A percentile compares a stretch with the other conserved stretches of the same genome.
phyloP scores from a whole-genome alignment of 164 flowering plant species.

The Tinospora cordifolia region DNA sequence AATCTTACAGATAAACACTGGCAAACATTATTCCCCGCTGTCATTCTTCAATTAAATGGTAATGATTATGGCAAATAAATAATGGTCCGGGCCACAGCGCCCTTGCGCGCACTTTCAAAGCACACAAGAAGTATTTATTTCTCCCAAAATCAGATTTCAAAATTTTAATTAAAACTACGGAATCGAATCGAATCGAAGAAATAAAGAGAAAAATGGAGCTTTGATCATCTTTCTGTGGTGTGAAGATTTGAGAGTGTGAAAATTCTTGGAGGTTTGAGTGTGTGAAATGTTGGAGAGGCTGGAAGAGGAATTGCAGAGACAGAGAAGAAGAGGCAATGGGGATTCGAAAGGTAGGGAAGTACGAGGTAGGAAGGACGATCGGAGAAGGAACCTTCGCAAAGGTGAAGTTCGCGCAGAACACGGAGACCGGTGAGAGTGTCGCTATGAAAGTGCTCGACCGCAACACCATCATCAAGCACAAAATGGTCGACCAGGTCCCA shows the following conservation, averaged over 20 bases:
- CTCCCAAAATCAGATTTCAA: background rate
- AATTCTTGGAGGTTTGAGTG: too few species aligned
- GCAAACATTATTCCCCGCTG: too few species aligned
- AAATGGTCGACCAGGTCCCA: conserved; percentile 93
- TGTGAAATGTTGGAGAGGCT: too few species aligned
- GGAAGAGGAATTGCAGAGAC: background rate
- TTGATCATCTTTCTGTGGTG: background rate
- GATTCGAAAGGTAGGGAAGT: conserved; percentile 88
- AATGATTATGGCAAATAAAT: too few species aligned
- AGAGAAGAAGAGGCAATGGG: conserved; percentile 12
- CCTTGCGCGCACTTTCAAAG: background rate
- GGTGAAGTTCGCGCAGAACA: conserved; percentile 98
- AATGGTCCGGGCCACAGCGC: too few species aligned
- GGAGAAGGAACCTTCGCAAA: conserved; percentile 98
- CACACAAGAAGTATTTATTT: background rate
- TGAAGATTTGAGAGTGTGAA: too few species aligned
- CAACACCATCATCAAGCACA: conserved; percentile 82
- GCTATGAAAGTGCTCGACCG: conserved; percentile 99
- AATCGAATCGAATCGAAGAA: background rate
- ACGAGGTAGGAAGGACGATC: conserved; percentile 92
- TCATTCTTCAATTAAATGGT: too few species aligned
- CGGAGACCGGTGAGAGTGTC: conserved; percentile 98
- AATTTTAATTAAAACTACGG: too few species aligned
- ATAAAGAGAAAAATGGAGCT: background rate
- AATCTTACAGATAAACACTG: background rate